Percentiles rank a stretch among this genome's conserved stretches.
Evolutionary conservation across 805 yeast genomes (phyloP).

Genomic region (Lachancea waltii): DNA sequence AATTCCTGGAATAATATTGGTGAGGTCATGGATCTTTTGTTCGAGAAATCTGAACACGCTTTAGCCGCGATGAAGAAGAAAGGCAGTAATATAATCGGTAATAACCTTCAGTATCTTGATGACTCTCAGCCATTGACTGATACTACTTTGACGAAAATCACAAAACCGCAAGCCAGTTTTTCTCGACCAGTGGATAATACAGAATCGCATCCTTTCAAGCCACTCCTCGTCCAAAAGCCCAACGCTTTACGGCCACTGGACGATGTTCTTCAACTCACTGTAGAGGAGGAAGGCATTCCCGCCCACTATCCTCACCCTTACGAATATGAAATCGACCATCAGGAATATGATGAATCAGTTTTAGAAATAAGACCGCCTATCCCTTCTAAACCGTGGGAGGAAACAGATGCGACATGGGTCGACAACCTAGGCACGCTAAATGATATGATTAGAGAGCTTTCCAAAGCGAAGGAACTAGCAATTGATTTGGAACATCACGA

Average conservation of each 20-base stretch:
- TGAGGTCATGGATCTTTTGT: conserved; percentile 56
- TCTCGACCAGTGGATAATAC: conserved; percentile 56
- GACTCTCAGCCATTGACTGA: conserved; percentile 30
- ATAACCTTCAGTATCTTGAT: conserved; percentile 44
- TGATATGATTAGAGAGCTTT: conserved; percentile 49
- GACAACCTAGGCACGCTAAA: conserved; percentile 48
- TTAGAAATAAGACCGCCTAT: conserved; percentile 42
- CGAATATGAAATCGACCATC: conserved; percentile 59
- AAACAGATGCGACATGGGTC: conserved; percentile 64
- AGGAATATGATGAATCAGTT: conserved; percentile 59
- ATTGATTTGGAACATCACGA: conserved; percentile 97
- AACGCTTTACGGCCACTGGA: conserved; percentile 52
- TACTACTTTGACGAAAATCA: conserved; percentile 31
- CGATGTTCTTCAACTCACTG: conserved; percentile 40
- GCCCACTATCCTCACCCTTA: conserved; percentile 77
- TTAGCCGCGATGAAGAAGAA: conserved; percentile 40
- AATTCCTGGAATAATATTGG: conserved; percentile 58
- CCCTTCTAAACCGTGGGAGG: conserved; percentile 57
- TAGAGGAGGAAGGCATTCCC: conserved; percentile 39
- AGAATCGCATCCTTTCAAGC: conserved; percentile 67
- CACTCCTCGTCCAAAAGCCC: conserved; percentile 67
- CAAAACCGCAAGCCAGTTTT: conserved; percentile 69
- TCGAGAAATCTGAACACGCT: conserved; percentile 71
- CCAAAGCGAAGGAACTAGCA: conserved; percentile 58
- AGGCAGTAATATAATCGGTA: conserved; percentile 12